Evolutionary conservation across 1,284 basidiomycete species (phyloP), one percentile per base, ranked within the genome.

Genomic region (Austroboletus novae-zelandiae): DNA sequence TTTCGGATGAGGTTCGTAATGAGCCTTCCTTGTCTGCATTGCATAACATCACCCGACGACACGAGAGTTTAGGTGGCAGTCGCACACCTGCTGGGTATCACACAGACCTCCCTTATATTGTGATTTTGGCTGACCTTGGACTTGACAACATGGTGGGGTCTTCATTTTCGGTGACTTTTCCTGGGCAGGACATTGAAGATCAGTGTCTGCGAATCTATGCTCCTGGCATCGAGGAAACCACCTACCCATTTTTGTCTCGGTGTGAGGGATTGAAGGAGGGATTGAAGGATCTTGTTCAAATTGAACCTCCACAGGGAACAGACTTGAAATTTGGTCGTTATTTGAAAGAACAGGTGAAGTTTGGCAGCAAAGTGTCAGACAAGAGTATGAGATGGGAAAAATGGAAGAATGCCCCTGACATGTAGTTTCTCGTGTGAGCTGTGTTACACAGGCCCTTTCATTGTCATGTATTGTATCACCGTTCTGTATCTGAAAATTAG

Each of bases 61-160:
- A 34, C 4, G 1, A 17, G 8, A 10, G 15, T 32, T 5, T 40
- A 3, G 36, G 17, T 9, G 27, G 32, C 9, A 27, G 23, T 23
- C 20, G 20, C 1, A 5, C 20, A 5, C 0, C 20, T 23, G 20
- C 20, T 23, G 6, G 7, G 9, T 6, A 9, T 1, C 3, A 17
- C 25, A 10, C 4, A 2, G 14, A 20, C 1, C 45, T 30, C 7
- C 52, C 50, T 1, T 51, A 52, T 18, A 50, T 56, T 10, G 44
- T 42, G 1, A 50, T 61, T 18, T 8, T 53, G 52, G 52, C 42
- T 1, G 55, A 62, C 23, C 47, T 60, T 17, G 47, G 49, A 8
- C 27, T 27, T 27, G 27, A 27, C 5, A 5, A 23, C 20, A 5
- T 6, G 5, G 27, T 1, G 27, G 27, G 4, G 27, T 7, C 27